Evolutionary conservation across 495 filamentous ascomycete genomes (phyloP), one percentile per base, ranked within the genome.

Genomic region (Annulohypoxylon stygium): DNA sequence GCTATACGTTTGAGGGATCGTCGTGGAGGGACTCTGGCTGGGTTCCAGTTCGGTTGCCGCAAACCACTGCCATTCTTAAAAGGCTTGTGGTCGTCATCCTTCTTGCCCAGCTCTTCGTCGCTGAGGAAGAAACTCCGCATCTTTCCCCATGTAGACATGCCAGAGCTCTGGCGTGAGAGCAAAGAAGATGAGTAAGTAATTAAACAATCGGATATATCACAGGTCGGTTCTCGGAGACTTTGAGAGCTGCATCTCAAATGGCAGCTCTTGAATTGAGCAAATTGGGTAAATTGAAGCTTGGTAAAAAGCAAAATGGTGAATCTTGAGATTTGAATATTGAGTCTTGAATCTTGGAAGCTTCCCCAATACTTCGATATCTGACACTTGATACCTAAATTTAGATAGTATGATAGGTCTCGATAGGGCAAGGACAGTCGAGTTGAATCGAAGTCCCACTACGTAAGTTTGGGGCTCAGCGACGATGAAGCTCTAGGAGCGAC

Each of bases 51-150:
- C n/a, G 79, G 67, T 37, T 78, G 75, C 53, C 47, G 76, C 39
- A 62, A 62, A 12, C 58, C 65, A 55, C 43, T 14, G 64, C 69
- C 72, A 68, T 58, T 75, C 61, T 73, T 74, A 67, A 65, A 70
- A 63, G 66, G 51, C 61, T 81, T 83, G 75, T 79, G 83, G 76
- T 86, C 84, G 74, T 86, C 84, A 71, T 86, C 81, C 72, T 86
- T 86, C 79, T 85, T 86, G 37, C 77, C 80, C 59, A 84, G 36
- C 63, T 83, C 84, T 64, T 83, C 83, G 48, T 84, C 77, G 74
- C 78, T 81, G 67, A 80, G 61, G 48, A 84, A 82, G 45, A 86
- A 65, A 34, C 73, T 68, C 51, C 75, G 76, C 82, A 84, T 84
- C 48, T 76, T 81, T 53, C 65, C 69, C 76, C 71, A 77, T 75